phyloP scores from a whole-genome alignment of 768 basidiomycete genomes.

The Mycena pura region DNA sequence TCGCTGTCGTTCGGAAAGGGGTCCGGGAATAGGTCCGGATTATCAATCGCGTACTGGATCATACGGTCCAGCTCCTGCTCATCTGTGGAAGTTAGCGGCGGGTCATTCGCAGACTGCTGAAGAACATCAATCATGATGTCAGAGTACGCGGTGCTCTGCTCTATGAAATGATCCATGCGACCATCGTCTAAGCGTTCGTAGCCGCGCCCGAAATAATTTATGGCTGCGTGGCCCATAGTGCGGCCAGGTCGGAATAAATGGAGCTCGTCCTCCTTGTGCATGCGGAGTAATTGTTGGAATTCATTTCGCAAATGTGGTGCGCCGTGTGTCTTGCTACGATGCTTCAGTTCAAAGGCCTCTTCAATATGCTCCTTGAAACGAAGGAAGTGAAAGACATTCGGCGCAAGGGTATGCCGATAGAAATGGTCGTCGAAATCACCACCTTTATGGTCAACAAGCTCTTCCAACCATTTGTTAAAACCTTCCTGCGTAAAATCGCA shows the following conservation, averaged over 20 bases:
- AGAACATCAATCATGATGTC: slow-evolving; percentile 11
- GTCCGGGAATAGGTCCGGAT: neutral
- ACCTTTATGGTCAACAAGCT: slow-evolving; percentile 14
- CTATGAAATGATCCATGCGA: slow-evolving; percentile 1
- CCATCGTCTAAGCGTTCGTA: slow-evolving; percentile 9
- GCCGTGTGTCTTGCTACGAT: slow-evolving; percentile 13
- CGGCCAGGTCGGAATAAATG: slow-evolving; percentile 14
- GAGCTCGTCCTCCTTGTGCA: slow-evolving; percentile 17
- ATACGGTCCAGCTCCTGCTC: neutral
- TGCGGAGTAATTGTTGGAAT: slow-evolving; percentile 11
- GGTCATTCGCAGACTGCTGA: neutral
- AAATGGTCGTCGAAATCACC: slow-evolving; percentile 19
- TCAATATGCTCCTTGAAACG: slow-evolving; percentile 20
- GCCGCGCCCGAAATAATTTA: slow-evolving; percentile 11
- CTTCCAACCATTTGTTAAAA: slow-evolving; percentile 26
- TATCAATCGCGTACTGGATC: neutral
- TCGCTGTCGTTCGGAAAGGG: neutral
- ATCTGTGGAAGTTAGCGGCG: neutral
- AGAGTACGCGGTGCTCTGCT: slow-evolving; percentile 9
- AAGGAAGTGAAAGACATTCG: slow-evolving; percentile 19
- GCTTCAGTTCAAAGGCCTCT: slow-evolving; percentile 11
- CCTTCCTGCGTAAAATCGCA: slow-evolving; percentile 20
- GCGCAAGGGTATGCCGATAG: slow-evolving; percentile 16
- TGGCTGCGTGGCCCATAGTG: slow-evolving; percentile 1
- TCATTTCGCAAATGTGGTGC: slow-evolving; percentile 15